Evolutionary conservation across 2,329 filamentous ascomycete species (phyloP).

Genomic region (Epichloe sylvatica): DNA sequence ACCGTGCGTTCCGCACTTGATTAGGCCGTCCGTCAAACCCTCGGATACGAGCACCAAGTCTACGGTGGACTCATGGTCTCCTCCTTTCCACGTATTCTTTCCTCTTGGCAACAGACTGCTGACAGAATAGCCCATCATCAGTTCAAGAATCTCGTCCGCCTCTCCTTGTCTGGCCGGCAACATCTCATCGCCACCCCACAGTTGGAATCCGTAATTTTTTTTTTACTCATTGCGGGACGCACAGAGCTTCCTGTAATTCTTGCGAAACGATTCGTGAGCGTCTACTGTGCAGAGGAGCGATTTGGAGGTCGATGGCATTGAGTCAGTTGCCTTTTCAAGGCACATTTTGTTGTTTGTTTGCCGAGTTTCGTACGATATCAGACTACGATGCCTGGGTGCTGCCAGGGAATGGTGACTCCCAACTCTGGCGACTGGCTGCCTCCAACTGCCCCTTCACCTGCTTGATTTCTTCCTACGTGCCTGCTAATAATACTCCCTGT

Average conservation of each 20-base stretch:
- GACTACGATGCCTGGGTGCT: too few species aligned
- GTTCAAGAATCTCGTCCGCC: conserved; percentile 11
- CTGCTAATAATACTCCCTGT: too few species aligned
- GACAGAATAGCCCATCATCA: conserved; percentile 10
- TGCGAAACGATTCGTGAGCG: conserved; percentile 12
- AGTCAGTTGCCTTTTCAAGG: too few species aligned
- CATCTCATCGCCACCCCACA: conserved; percentile 7
- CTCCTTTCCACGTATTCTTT: conserved; percentile 19
- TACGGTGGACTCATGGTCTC: conserved; percentile 10
- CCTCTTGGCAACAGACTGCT: conserved; percentile 20
- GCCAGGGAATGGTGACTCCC: too few species aligned
- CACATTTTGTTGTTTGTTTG: too few species aligned
- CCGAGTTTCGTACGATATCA: too few species aligned
- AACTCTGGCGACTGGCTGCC: too few species aligned
- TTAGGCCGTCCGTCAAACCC: conserved; percentile 7
- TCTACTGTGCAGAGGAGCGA: too few species aligned
- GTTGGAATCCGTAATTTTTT: neutral
- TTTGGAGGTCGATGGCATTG: too few species aligned
- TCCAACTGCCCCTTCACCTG: too few species aligned
- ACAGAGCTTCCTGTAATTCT: conserved; percentile 6
- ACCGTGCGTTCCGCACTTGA: conserved; percentile 7
- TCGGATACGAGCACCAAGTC: conserved; percentile 13
- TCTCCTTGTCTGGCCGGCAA: conserved; percentile 15
- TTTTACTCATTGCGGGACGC: neutral
- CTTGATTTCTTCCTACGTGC: too few species aligned